Evolutionary conservation across 352 stramenopile genomes (phyloP), one percentile per base, ranked within the genome.

Genomic region (Pythium insidiosum): DNA sequence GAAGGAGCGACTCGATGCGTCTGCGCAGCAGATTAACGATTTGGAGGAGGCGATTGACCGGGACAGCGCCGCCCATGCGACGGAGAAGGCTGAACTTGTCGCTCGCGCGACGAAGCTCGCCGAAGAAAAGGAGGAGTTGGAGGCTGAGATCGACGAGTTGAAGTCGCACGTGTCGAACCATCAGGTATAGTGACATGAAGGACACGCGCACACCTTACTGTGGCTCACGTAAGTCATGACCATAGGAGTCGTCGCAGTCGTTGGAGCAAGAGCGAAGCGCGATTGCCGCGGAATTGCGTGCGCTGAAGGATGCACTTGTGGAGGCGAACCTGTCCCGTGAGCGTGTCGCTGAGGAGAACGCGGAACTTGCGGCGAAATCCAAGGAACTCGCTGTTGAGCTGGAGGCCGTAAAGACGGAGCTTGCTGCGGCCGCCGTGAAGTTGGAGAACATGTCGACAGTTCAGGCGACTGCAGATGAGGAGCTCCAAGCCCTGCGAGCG

Each of bases 221-320:
- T n/a, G n/a, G n/a, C n/a, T n/a, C n/a, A n/a, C n/a, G n/a, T n/a
- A n/a, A n/a, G n/a, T n/a, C n/a, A n/a, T n/a, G n/a, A n/a, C n/a
- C n/a, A n/a, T n/a, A n/a, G 1, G 60, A 71, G 30, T 18, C 47
- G 6, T 33, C 41, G 29, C 12, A 56, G 59, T 39, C 43, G 50
- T 50, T 26, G 22, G n/a, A n/a, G n/a, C n/a, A n/a, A n/a, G n/a
- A n/a, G n/a, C n/a, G n/a, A n/a, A n/a, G n/a, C n/a, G n/a, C n/a
- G n/a, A n/a, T n/a, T n/a, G 33, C 28, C 2, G 48, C 52, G 23
- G 52, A 69, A 20, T 26, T 86, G 20, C 55, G 44, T 4, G 44
- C 54, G 18, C 62, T 86, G 23, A 77, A 86, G 61, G 67, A 81
- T 22, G 56, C 83, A 28, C 48, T 84, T n/a, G 36, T 73, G 5